phyloP scores from a whole-genome alignment of 768 basidiomycete genomes.

The Boletus patriciae region DNA sequence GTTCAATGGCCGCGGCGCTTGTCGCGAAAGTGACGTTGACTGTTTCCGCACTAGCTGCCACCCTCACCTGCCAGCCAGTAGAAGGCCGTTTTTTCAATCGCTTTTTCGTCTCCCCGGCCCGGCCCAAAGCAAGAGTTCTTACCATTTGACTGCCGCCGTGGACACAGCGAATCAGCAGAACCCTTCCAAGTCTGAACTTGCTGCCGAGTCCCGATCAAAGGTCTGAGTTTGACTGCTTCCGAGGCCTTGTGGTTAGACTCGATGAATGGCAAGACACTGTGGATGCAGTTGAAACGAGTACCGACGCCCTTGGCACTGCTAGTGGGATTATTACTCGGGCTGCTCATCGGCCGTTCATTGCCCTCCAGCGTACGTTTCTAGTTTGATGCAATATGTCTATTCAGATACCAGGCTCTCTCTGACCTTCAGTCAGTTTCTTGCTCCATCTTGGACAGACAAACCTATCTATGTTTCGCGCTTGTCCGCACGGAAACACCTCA shows the following conservation, averaged over 20 bases:
- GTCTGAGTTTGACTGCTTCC: background rate
- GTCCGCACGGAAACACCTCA: slow-evolving; percentile 60
- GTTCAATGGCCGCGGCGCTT: background rate
- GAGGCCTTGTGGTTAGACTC: slow-evolving; percentile 1
- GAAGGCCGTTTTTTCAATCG: background rate
- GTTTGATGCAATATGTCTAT: background rate
- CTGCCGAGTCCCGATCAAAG: background rate
- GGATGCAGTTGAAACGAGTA: slow-evolving; percentile 42
- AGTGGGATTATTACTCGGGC: slow-evolving; percentile 61
- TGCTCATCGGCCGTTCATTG: slow-evolving; percentile 52
- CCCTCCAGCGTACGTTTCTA: slow-evolving; percentile 36
- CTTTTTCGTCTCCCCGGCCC: background rate
- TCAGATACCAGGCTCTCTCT: background rate
- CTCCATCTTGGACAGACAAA: slow-evolving; percentile 54
- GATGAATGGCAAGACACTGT: slow-evolving; percentile 29
- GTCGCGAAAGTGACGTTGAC: background rate
- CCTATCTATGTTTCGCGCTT: slow-evolving; percentile 48
- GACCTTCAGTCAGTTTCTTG: slow-evolving; percentile 19
- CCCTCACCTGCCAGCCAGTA: background rate
- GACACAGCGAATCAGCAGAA: background rate
- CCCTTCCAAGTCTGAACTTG: background rate
- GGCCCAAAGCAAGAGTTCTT: background rate
- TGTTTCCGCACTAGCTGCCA: background rate
- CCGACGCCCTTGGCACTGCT: slow-evolving; percentile 57
- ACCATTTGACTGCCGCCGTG: background rate